These are phyloP conservation scores for Elsinoe batatas DNA, from an alignment of 2,329 filamentous ascomycete genomes.

Conservation along the genomic window DNA sequence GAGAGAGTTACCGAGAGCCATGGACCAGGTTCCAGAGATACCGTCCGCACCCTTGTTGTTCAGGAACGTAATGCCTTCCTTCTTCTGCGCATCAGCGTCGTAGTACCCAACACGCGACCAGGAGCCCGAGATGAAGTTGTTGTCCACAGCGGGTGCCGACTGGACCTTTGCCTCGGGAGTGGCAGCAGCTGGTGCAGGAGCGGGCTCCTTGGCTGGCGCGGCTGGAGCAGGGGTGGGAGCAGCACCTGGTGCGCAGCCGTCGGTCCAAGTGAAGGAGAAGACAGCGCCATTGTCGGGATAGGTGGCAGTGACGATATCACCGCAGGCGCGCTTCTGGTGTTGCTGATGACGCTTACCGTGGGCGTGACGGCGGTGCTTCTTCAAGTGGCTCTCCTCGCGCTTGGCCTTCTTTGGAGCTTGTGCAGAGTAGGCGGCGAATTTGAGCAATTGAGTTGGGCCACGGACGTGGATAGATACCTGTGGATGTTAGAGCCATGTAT, in stretches of 20 bases:
- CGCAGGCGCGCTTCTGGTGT: constrained; percentile 39
- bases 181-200: constrained; percentile 15
- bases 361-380: constrained; percentile 36
- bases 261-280: constrained; percentile 46
- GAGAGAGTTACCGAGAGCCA: constrained; percentile 48
- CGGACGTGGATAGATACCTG: constrained; percentile 65
- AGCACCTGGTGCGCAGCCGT: constrained; percentile 22
- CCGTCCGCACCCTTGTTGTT: constrained; percentile 48
- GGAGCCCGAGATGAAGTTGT: constrained; percentile 9
- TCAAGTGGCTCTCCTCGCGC: constrained; percentile 28
- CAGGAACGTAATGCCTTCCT: constrained; percentile 48
- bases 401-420: constrained; percentile 29
- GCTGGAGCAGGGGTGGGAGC: constrained; percentile 19
- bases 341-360: constrained; percentile 41
- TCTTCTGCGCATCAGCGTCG: constrained; percentile 27
- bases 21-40: constrained; percentile 44
- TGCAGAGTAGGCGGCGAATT: constrained; percentile 57
- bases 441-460: constrained; percentile 56
- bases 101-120: constrained; percentile 9
- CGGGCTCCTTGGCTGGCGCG: constrained; percentile 13
- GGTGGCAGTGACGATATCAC: constrained; percentile 45
- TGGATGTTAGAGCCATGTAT: not conserved
- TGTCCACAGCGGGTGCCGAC: not conserved
- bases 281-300: constrained; percentile 45
- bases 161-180: constrained; percentile 17